Percentiles rank a stretch among this genome's conserved stretches.
These are phyloP conservation scores for Boletus speciosus DNA, from an alignment of 768 basidiomycete species.

Conservation along the genomic window DNA sequence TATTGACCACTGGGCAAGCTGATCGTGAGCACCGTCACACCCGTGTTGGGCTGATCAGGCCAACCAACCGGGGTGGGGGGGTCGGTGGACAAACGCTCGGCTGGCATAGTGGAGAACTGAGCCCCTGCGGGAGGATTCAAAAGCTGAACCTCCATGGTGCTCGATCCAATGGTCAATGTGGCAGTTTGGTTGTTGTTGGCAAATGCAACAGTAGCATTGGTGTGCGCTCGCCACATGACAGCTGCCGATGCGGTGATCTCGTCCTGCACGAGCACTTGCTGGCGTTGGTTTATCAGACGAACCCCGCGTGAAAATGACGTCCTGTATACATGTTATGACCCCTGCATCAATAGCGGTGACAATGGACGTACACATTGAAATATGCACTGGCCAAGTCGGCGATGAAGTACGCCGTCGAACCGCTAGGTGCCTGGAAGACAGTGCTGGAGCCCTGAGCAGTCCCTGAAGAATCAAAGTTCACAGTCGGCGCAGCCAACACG, in stretches of 20 bases:
- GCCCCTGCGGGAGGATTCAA: conserved; percentile 66
- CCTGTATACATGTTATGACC: conserved; percentile 34
- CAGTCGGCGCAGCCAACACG: conserved; percentile 60
- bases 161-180: conserved; percentile 65
- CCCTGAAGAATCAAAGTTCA: conserved; percentile 49
- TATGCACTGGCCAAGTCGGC: conserved; percentile 78
- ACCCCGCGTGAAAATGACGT: conserved; percentile 81
- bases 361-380: conserved; percentile 55
- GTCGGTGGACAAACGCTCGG: conserved; percentile 58
- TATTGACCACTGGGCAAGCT: conserved; percentile 62
- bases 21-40: conserved; percentile 78
- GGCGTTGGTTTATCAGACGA: conserved; percentile 75
- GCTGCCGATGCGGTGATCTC: conserved; percentile 63
- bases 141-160: conserved; percentile 64
- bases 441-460: conserved; percentile 84
- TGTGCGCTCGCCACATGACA: conserved; percentile 92
- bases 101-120: conserved; percentile 50
- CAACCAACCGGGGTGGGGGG: conserved; percentile 55
- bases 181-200: conserved; percentile 58
- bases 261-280: conserved; percentile 90
- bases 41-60: conserved; percentile 71
- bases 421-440: conserved; percentile 54
- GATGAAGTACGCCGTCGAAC: conserved; percentile 80
- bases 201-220: conserved; percentile 81
- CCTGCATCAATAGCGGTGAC: not conserved